A percentile compares a stretch with the other conserved stretches of the same genome.
phyloP scores from a whole-genome alignment of 768 basidiomycete species.

The Trametes punicea region DNA sequence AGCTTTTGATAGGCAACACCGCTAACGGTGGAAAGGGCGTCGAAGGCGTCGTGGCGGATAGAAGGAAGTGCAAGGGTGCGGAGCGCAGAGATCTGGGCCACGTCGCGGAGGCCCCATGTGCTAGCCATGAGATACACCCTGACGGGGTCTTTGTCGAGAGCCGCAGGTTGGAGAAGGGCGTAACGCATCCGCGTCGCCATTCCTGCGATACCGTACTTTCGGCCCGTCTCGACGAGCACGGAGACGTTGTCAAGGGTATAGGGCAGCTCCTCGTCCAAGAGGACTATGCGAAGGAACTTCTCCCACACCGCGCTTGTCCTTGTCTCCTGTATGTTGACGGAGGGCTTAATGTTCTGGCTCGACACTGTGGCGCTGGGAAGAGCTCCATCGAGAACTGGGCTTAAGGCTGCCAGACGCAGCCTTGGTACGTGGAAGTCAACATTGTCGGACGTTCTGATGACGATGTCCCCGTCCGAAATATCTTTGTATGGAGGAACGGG shows the following conservation, averaged over 20 bases:
- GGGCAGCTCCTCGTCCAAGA: neutral
- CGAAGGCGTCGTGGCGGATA: neutral
- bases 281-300: neutral
- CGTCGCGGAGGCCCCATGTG: neutral
- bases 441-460: neutral
- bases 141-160: neutral
- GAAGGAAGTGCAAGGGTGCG: too few relatives aligned
- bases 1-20: neutral
- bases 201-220: neutral
- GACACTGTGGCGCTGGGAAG: neutral
- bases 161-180: neutral
- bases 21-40: neutral
- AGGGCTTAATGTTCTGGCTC: neutral
- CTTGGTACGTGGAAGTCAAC: neutral
- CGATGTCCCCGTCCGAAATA: neutral
- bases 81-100: neutral
- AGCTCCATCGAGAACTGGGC: neutral
- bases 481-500: neutral
- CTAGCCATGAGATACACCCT: conserved; percentile 1
- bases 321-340: neutral
- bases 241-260: neutral
- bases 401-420: neutral
- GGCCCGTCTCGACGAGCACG: neutral
- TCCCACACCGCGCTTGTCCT: neutral
- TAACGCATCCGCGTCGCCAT: neutral